A percentile compares a stretch with the other conserved stretches of the same genome.
Conservation (phyloP, 768 basidiomycete species). For the Brasilioporus rufonigricans region DNA sequence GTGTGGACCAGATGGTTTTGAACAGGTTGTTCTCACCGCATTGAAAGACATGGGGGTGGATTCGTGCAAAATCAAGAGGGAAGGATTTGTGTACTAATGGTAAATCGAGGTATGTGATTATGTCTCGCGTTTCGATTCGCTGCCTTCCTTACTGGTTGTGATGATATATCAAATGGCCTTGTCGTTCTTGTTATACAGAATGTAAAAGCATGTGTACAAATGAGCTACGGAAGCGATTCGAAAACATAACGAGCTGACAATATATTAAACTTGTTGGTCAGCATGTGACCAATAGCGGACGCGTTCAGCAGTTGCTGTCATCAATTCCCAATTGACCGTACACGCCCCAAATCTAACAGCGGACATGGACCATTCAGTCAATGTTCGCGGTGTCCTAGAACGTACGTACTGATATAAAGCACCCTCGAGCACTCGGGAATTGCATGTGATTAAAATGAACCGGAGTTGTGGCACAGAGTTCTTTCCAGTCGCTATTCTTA, state of each 20-base stretch:
- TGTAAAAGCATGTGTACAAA: not conserved
- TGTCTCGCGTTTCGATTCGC: not conserved
- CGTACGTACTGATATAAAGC: constrained; percentile 13
- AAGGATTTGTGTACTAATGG: constrained; percentile 43
- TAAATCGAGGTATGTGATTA: not conserved
- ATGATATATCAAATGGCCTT: no score
- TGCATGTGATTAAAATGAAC: no score
- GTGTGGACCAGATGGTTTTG: constrained; percentile 51
- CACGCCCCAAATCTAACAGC: no score
- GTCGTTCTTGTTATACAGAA: no score
- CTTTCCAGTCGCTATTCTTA: constrained; percentile 24
- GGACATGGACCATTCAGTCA: not conserved
- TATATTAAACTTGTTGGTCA: not conserved
- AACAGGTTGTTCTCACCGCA: constrained; percentile 34
- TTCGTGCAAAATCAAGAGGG: constrained; percentile 32
- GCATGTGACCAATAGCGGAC: not conserved
- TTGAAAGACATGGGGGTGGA: constrained; percentile 38
- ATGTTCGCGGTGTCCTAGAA: no score
- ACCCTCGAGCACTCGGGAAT: constrained; percentile 18
- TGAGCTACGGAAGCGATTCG: not conserved
- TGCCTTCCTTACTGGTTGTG: not conserved
- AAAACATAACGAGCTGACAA: not conserved
- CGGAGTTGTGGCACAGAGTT: no score
- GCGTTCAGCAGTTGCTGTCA: no score
- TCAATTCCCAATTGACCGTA: no score